Percentiles rank a stretch among this genome's conserved stretches.
phyloP scores from a whole-genome alignment of 768 basidiomycete species.

The Tephrocybe sp. region DNA sequence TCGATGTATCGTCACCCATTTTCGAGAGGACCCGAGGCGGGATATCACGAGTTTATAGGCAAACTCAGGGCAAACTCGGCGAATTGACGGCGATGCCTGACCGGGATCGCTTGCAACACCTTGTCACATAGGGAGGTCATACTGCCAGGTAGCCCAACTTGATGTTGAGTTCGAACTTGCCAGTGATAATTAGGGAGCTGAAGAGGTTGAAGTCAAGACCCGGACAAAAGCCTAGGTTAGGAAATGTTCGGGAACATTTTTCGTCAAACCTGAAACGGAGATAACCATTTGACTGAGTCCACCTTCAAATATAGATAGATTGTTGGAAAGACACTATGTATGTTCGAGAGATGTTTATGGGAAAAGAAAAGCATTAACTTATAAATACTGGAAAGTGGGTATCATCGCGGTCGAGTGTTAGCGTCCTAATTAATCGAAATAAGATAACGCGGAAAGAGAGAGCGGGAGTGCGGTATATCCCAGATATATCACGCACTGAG shows the following conservation, averaged over 20 bases:
- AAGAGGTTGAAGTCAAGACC: no score
- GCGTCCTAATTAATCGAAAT: slow-evolving; percentile 10
- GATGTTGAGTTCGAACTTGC: no score
- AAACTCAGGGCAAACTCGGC: background rate
- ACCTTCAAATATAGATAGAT: slow-evolving; percentile 9
- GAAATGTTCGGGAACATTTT: no score
- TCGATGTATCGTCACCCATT: background rate
- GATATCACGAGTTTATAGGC: background rate
- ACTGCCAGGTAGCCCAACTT: no score
- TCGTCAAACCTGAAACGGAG: background rate
- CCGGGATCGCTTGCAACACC: no score
- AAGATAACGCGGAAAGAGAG: slow-evolving; percentile 2
- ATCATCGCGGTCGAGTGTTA: slow-evolving; percentile 10
- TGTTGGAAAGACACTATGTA: slow-evolving; percentile 1
- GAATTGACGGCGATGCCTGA: background rate
- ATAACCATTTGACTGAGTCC: background rate
- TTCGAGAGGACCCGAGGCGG: no score
- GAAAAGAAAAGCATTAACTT: background rate
- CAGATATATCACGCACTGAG: slow-evolving; percentile 9
- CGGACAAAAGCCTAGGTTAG: no score
- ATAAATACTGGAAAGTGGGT: no score
- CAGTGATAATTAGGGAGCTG: no score
- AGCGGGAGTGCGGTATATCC: slow-evolving; percentile 5
- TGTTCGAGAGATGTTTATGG: background rate
- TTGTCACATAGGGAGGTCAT: no score